Evolutionary conservation across 2,329 filamentous ascomycete species (phyloP).

Genomic region (Diaporthe humulicola): DNA sequence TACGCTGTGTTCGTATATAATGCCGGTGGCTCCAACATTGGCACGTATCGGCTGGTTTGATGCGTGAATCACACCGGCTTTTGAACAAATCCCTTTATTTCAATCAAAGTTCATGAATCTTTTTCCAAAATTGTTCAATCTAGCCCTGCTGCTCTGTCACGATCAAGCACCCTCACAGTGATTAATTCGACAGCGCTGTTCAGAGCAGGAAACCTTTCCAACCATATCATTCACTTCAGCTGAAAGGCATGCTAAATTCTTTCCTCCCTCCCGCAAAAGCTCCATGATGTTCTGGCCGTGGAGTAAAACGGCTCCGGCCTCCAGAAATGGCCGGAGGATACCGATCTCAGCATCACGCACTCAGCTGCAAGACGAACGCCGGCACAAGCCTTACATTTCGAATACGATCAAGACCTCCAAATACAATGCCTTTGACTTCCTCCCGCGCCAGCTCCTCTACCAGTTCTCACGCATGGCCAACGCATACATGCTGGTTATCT

Average conservation of each 20-base stretch:
- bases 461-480: slow-evolving; percentile 91
- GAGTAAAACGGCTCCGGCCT: slow-evolving; percentile 41
- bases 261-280: no score
- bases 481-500: slow-evolving; percentile 88
- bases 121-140: neutral
- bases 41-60: neutral
- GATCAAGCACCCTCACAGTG: neutral
- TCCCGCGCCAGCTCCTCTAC: slow-evolving; percentile 86
- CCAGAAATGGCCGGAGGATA: slow-evolving; percentile 46
- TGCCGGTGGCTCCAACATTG: neutral
- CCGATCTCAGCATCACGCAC: slow-evolving; percentile 37
- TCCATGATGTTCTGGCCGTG: slow-evolving; percentile 30
- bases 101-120: neutral
- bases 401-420: slow-evolving; percentile 84
- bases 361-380: slow-evolving; percentile 62
- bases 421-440: slow-evolving; percentile 86
- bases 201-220: neutral
- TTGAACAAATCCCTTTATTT: no score
- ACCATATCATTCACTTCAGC: neutral
- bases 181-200: no score
- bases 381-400: slow-evolving; percentile 63
- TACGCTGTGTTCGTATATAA: neutral
- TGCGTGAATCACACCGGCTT: neutral
- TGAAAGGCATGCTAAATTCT: neutral
- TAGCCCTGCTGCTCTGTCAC: neutral